Evolutionary conservation across 2,329 filamentous ascomycete species (phyloP), one percentile per base, ranked within the genome.

Genomic region (Ceratocystis eucalypticola): DNA sequence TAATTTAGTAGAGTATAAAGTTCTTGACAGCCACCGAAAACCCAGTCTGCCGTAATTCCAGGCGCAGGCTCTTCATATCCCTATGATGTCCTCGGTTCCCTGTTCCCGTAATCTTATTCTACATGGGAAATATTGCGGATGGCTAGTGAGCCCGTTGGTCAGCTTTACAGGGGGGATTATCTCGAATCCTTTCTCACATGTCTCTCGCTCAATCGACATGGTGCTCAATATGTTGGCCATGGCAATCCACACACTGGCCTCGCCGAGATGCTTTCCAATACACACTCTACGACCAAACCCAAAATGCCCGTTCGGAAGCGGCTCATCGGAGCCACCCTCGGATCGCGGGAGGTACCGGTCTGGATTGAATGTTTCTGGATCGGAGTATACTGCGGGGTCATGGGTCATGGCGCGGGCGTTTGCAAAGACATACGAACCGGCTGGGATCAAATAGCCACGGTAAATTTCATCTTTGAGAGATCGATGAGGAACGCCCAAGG

Each of bases 401-500:
- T 74, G 74, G 28, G 74, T 77, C 76, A 79, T 82, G 62, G 77
- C 77, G 12, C 74, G 72, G n/a, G 75, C 72, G 64, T 79, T 81
- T 37, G 76, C 75, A 64, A 76, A 75, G 5, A 80, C 71, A 20
- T 77, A 71, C 4, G 76, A 76, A 2, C 82, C 83, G n/a, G 78
- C 79, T 8, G 82, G 82, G 62, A 86, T 84, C 67, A 79, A 77
- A 72, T 82, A 80, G 44, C 78, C 82, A 22, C 80, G 75, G 70
- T 85, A 86, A 10, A 79, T 74, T 66, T 86, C 83, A 62, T 85
- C 82, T 61, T 79, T 72, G 1, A 80, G 75, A 15, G 80, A 76
- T 57, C 74, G 77, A 71, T 86, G 83, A 1, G 83, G 83, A 45
- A 85, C 79, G 2, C 79, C 80, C 1, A 81, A 71, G 0, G 80